Evolutionary conservation across 1,284 basidiomycete species (phyloP).

Genomic region (Ustilago xerochloae): DNA sequence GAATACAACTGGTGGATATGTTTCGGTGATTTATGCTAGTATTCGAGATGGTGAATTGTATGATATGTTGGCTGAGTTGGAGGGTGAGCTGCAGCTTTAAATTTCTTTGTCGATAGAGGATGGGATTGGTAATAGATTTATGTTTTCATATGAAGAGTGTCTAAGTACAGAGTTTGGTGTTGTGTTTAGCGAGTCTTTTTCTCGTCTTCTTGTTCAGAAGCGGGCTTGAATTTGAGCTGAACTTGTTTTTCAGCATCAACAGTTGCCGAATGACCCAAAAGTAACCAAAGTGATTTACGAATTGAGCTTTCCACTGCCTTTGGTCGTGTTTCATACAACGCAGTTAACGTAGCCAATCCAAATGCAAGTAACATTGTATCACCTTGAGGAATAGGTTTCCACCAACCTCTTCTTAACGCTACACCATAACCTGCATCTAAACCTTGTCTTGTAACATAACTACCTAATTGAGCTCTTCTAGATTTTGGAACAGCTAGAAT

Average conservation of each 20-base stretch:
- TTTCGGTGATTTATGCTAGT: slow-evolving; percentile 50
- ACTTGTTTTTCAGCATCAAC: slow-evolving; percentile 27
- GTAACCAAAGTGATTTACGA: slow-evolving; percentile 8
- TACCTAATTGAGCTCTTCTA: slow-evolving; percentile 45
- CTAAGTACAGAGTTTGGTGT: too few species aligned
- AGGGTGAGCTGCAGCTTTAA: slow-evolving; percentile 17
- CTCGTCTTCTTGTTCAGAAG: neutral
- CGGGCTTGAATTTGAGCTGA: slow-evolving; percentile 6
- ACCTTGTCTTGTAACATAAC: slow-evolving; percentile 41
- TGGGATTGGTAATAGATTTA: neutral
- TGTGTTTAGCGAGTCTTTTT: slow-evolving; percentile 22
- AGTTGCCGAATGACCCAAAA: slow-evolving; percentile 20
- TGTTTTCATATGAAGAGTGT: neutral
- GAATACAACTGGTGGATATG: slow-evolving; percentile 51
- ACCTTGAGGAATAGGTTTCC: slow-evolving; percentile 21
- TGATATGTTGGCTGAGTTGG: slow-evolving; percentile 42
- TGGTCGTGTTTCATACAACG: slow-evolving; percentile 49
- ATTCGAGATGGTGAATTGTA: slow-evolving; percentile 57
- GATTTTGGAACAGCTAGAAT: slow-evolving; percentile 52
- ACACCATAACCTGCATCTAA: slow-evolving; percentile 36
- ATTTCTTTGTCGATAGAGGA: neutral
- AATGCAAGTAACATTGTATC: slow-evolving; percentile 49
- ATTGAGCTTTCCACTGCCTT: slow-evolving; percentile 22
- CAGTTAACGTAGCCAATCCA: slow-evolving; percentile 39
- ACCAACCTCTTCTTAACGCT: slow-evolving; percentile 33